These are phyloP conservation scores for Rosa persica DNA, from an alignment of 306 rosid genomes.

Conservation along the genomic window DNA sequence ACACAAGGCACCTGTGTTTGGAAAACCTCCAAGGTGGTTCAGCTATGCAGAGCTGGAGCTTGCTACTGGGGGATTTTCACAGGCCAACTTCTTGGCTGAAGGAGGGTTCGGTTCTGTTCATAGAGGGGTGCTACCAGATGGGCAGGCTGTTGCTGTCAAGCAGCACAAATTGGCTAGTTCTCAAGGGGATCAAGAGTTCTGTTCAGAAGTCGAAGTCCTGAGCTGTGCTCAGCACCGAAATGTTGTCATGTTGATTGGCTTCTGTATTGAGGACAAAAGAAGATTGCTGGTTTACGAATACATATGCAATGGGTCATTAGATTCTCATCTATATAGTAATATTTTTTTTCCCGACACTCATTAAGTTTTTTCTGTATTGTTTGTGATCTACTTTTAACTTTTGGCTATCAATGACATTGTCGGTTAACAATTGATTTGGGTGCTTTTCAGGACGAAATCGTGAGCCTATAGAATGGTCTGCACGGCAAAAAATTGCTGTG, in stretches of 20 bases:
- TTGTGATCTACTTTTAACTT: background rate
- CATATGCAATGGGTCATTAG: conserved; percentile 96
- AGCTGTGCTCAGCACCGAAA: conserved; percentile 99
- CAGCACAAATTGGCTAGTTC: conserved; percentile 98
- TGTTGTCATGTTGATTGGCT: conserved; percentile 96
- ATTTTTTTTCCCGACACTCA: background rate
- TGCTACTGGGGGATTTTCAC: conserved; percentile 94
- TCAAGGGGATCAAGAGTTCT: conserved; percentile 93
- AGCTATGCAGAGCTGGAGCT: conserved; percentile 90
- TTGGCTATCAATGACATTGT: conserved; percentile 20
- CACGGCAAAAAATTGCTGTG: conserved; percentile 86
- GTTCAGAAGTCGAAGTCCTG: conserved; percentile 97
- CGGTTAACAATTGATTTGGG: conserved; percentile 25
- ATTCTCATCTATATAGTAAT: conserved; percentile 92
- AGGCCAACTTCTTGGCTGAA: conserved; percentile 97
- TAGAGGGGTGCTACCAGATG: conserved; percentile 94
- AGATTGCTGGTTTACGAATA: conserved; percentile 92
- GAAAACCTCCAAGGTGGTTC: conserved; percentile 96
- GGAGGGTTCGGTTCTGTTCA: conserved; percentile 98
- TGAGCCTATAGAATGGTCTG: conserved; percentile 84
- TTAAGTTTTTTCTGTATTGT: conserved; percentile 7
- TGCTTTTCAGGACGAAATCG: conserved; percentile 61
- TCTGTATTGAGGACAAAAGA: conserved; percentile 94
- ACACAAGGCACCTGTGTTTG: conserved; percentile 98
- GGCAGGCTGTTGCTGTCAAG: conserved; percentile 96